Percentiles rank a stretch among this genome's conserved stretches.
Evolutionary conservation across 495 filamentous ascomycete genomes (phyloP).

Genomic region (Hypoxylon crocopeplum): DNA sequence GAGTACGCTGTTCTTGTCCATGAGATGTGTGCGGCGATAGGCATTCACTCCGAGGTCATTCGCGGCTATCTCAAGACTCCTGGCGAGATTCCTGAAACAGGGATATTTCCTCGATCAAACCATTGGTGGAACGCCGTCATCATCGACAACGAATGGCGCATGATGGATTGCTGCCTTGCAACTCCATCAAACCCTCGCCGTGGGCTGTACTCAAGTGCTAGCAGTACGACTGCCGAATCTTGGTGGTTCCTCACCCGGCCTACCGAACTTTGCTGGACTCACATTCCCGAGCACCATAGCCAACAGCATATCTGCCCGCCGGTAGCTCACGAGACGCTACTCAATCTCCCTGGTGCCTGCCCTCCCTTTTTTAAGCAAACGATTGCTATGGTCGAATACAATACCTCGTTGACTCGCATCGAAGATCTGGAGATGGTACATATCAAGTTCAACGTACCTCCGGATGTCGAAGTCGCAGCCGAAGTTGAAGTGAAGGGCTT

Average conservation of each 20-base stretch:
- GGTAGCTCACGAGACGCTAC: conserved; percentile 78
- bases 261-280: conserved; percentile 89
- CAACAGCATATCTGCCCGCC: conserved; percentile 95
- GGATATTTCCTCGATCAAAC: conserved; percentile 79
- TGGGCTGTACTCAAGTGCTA: conserved; percentile 73
- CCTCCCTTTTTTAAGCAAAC: conserved; percentile 86
- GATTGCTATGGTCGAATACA: conserved; percentile 82
- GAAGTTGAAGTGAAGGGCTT: conserved; percentile 86
- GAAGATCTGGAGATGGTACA: conserved; percentile 94
- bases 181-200: conserved; percentile 87
- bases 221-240: conserved; percentile 72
- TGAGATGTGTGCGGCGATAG: conserved; percentile 94
- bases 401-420: conserved; percentile 83
- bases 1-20: conserved; percentile 87
- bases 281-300: conserved; percentile 81
- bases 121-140: conserved; percentile 99
- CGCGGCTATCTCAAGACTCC: conserved; percentile 89
- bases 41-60: conserved; percentile 83
- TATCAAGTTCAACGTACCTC: conserved; percentile 81
- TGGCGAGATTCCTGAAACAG: conserved; percentile 80
- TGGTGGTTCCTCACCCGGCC: conserved; percentile 94
- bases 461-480: conserved; percentile 92
- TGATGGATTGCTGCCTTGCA: conserved; percentile 94
- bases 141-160: conserved; percentile 93
- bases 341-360: conserved; percentile 83